Base-by-base conservation (phyloP, 2,329 filamentous ascomycete species). In the Alternaria longipes region DNA sequence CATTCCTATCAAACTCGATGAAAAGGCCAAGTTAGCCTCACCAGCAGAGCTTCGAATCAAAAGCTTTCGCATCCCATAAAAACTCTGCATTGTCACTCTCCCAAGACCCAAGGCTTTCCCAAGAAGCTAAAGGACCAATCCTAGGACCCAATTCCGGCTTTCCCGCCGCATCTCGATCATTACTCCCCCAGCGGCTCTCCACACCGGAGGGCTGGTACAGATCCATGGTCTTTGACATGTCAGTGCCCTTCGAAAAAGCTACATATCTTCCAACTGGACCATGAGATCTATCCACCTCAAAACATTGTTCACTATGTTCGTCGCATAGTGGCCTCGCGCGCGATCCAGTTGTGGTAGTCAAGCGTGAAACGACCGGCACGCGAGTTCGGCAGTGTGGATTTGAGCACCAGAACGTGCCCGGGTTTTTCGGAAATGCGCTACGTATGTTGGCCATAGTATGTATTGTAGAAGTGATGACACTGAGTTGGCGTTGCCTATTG, bases 381-480 rank as follows among this genome's bases (percentile, higher is more conserved):
- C 50, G 44, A n/a, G 54, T 28, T 16, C 16, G 36, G 30, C 62
- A 64, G 12, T 49, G 5, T 12, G 18, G 8, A 50, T 54, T 36
- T n/a, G 54, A 28, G 22, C 58, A 62, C 4, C 46, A 45, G 4
- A 64, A 20, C 8, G 20, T 28, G 4, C 62, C 57, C 7, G 50
- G 61, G 16, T 49, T 60, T 40, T 49, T 63, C 5, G 61, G 54
- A 26, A 44, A 54, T 1, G 47, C 47, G 42, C 47, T 57, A 16
- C 30, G 38, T 38, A 46, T 11, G 8, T 18, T 24, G 42, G 26
- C 34, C 14, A 36, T 18, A 5, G 38, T 20, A 5, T 16, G 14
- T 3, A 41, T 22, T 12, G 51, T 41, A 20, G 34, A 8, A 12
- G 38, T 38, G 40, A 22, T 34, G 30, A 46, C 7, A 32, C 22